A percentile compares a stretch with the other conserved stretches of the same genome.
These are phyloP conservation scores for Dryas octopetala DNA, from an alignment of 306 rosid species.

Conservation along the genomic window DNA sequence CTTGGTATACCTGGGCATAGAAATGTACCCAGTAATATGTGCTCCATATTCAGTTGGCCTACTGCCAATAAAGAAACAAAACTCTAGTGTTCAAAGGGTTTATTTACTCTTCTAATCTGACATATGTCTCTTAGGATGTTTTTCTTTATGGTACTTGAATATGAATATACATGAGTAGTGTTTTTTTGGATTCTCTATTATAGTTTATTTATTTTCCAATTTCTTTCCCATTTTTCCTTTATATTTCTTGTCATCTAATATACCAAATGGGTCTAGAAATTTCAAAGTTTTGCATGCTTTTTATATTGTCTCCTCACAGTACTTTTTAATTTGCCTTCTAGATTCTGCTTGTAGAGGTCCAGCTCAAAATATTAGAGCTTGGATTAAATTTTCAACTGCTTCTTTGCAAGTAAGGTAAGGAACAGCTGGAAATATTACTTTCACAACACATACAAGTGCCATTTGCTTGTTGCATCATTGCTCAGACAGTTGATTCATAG, in stretches of 20 bases:
- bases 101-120: background rate
- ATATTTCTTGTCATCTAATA: background rate
- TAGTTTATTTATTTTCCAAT: too few species aligned
- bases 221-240: background rate
- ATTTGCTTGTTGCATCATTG: background rate
- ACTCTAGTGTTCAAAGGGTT: background rate
- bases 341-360: conserved; percentile 67
- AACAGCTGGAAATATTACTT: background rate
- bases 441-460: background rate
- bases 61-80: background rate
- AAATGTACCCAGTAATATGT: background rate
- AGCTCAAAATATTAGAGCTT: conserved; percentile 72
- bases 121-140: conserved; percentile 1
- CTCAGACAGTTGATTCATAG: conserved; percentile 7
- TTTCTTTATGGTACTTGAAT: background rate
- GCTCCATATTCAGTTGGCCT: background rate
- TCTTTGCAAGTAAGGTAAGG: conserved; percentile 69
- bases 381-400: conserved; percentile 62
- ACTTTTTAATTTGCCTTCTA: conserved; percentile 27
- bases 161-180: background rate
- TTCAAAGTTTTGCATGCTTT: background rate
- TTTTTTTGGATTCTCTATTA: background rate
- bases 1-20: background rate
- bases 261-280: background rate
- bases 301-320: conserved; percentile 26